Evolutionary conservation across 768 basidiomycete genomes (phyloP).

Genomic region (Sistotremastrum suecicum): DNA sequence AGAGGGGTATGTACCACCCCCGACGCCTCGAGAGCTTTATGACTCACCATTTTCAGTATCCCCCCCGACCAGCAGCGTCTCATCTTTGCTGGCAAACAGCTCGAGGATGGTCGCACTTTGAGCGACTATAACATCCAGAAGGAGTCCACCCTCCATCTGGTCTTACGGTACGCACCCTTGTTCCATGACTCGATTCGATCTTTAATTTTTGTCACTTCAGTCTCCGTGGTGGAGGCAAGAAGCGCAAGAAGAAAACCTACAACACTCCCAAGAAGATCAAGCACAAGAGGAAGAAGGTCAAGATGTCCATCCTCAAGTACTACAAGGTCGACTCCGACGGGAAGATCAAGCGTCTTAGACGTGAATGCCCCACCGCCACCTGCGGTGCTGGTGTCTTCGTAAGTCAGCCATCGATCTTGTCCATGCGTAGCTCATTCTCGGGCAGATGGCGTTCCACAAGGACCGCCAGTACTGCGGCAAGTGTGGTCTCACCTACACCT

Average conservation of each 20-base stretch:
- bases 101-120: constrained; percentile 96
- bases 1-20: constrained; percentile 53
- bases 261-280: constrained; percentile 99
- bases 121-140: constrained; percentile 98
- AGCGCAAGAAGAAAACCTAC: constrained; percentile 99
- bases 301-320: constrained; percentile 99
- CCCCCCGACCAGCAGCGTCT: constrained; percentile 93
- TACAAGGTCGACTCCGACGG: constrained; percentile 99
- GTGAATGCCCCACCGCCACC: constrained; percentile 71
- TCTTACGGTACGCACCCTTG: constrained; percentile 30
- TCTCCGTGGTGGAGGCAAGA: constrained; percentile 98
- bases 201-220: constrained; percentile 22
- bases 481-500: constrained; percentile 79
- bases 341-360: constrained; percentile 97
- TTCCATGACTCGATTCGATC: too few relatives aligned
- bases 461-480: constrained; percentile 98
- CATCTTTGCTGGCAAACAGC: constrained; percentile 99
- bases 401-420: constrained; percentile 24
- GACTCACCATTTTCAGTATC: constrained; percentile 32
- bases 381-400: constrained; percentile 38
- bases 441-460: constrained; percentile 95
- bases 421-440: not conserved
- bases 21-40: constrained; percentile 1
- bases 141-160: constrained; percentile 96
- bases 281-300: constrained; percentile 99